These are phyloP conservation scores for Thermothielavioides terrestris DNA, from an alignment of 495 filamentous ascomycete species.

Conservation along the genomic window DNA sequence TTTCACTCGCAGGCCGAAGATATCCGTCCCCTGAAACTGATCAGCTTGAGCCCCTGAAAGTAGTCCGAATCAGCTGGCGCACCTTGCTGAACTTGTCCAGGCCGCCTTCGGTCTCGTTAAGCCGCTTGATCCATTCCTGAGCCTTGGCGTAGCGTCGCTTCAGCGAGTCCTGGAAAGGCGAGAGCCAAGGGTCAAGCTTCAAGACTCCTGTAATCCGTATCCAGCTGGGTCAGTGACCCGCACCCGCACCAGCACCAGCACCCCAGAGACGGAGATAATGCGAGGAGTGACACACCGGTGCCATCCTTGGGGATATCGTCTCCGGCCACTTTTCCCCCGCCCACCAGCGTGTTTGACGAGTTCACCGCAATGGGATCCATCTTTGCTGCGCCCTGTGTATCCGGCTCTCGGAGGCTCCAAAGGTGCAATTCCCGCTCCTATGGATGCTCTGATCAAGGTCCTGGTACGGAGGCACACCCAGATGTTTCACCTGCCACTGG, in stretches of 20 bases:
- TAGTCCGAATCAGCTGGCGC: slow-evolving; percentile 15
- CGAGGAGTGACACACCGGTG: slow-evolving; percentile 33
- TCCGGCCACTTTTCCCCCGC: slow-evolving; percentile 21
- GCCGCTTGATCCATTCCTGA: slow-evolving; percentile 77
- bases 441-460: neutral
- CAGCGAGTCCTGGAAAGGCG: slow-evolving; percentile 71
- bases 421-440: neutral
- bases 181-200: slow-evolving; percentile 81
- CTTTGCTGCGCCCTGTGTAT: neutral
- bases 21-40: slow-evolving; percentile 64
- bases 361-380: slow-evolving; percentile 33
- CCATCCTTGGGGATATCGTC: slow-evolving; percentile 38
- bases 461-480: neutral
- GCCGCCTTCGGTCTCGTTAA: slow-evolving; percentile 78
- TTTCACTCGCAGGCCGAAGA: slow-evolving; percentile 70
- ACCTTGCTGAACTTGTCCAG: slow-evolving; percentile 88
- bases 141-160: slow-evolving; percentile 69
- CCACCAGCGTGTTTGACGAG: slow-evolving; percentile 32
- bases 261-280: too few species aligned
- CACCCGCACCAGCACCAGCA: too few species aligned
- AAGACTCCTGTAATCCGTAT: slow-evolving; percentile 83
- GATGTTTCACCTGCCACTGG: neutral
- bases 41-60: slow-evolving; percentile 6
- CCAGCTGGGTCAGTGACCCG: too few species aligned
- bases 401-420: neutral